Percentiles rank a stretch among this genome's conserved stretches.
phyloP scores from a whole-genome alignment of 2,329 filamentous ascomycete species.

The Parafenestella ontariensis region DNA sequence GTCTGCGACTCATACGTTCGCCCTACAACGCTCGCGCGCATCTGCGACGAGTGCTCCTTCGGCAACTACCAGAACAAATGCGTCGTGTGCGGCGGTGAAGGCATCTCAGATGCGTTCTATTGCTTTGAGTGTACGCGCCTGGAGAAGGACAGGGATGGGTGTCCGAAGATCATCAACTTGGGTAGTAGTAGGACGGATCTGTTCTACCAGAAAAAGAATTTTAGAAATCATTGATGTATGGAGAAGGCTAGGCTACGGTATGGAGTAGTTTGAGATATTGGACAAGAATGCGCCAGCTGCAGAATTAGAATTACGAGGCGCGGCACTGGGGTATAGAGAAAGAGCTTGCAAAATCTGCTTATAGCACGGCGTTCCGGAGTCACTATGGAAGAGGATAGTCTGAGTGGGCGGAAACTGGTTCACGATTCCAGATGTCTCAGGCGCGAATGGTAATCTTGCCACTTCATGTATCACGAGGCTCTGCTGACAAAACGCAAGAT shows the following conservation, averaged over 20 bases:
- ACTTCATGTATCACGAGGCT: not conserved
- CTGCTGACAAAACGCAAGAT: constrained; percentile 4
- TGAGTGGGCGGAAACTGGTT: not conserved
- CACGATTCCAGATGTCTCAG: constrained; percentile 5
- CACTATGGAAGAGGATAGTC: not conserved
- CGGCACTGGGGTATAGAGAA: not conserved
- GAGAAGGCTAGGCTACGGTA: not conserved
- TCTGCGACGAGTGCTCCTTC: constrained; percentile 99
- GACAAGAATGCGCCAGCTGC: not conserved
- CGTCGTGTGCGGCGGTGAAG: constrained; percentile 97
- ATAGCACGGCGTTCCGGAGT: not conserved
- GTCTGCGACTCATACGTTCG: constrained; percentile 99
- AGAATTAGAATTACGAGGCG: not conserved
- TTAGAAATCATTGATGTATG: constrained; percentile 61
- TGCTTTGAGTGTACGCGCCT: constrained; percentile 98
- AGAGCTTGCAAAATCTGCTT: not conserved
- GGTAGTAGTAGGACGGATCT: constrained; percentile 95
- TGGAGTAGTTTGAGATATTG: not conserved
- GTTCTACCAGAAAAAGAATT: constrained; percentile 77
- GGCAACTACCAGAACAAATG: constrained; percentile 99
- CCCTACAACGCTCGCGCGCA: constrained; percentile 93
- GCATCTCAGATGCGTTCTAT: constrained; percentile 98
- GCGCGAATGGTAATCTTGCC: constrained; percentile 5
- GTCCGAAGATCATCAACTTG: constrained; percentile 98
- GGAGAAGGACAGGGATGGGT: constrained; percentile 96